These are phyloP conservation scores for Triticum aestivum DNA, from an alignment of 176 grass and related monocot species.

Conservation along the genomic window IWGSC_CS_RefSeq_v2.1 NC_057810.1:197690171-197690670, in stretches of 20 bases:
- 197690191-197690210: neutral
- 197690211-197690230: neutral
- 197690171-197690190: neutral
- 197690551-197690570: neutral
- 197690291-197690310: neutral
- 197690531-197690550: neutral
- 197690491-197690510: neutral
- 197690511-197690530: neutral
- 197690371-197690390: neutral
- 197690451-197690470: neutral
- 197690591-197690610: too few species aligned
- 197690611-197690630: too few species aligned
- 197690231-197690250: too few species aligned
- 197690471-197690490: neutral
- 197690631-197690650: too few species aligned
- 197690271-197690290: neutral
- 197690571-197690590: neutral
- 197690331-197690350: neutral
- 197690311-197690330: neutral
- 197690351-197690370: neutral
- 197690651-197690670: neutral
- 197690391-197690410: neutral
- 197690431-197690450: neutral
- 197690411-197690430: neutral
- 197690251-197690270: neutral